Evolutionary conservation across 2,329 filamentous ascomycete genomes (phyloP).

Genomic region (Penicillium sp.): DNA sequence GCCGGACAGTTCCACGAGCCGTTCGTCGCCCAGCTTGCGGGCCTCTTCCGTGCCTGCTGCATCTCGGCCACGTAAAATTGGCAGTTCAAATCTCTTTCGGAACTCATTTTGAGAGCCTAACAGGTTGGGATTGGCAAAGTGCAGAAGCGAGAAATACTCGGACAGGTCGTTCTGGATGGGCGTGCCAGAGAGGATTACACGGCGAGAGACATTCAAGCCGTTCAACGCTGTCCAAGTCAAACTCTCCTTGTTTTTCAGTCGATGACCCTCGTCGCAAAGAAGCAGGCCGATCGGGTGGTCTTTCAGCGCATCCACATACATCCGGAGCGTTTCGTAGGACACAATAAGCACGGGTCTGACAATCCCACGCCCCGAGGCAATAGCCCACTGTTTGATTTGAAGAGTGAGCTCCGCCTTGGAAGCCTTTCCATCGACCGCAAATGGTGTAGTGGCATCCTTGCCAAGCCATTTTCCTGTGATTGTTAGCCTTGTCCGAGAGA

Average conservation of each 20-base stretch:
- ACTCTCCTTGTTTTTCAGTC: constrained; percentile 92
- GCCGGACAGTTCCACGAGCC: constrained; percentile 69
- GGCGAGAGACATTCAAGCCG: constrained; percentile 77
- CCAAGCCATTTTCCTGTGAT: constrained; percentile 79
- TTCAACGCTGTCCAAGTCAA: constrained; percentile 92
- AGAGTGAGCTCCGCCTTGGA: constrained; percentile 86
- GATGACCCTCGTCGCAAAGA: constrained; percentile 93
- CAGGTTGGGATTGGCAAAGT: constrained; percentile 91
- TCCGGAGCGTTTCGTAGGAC: constrained; percentile 88
- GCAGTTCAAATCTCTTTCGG: constrained; percentile 86
- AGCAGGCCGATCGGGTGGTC: constrained; percentile 86
- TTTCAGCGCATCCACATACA: constrained; percentile 85
- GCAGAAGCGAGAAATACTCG: constrained; percentile 92
- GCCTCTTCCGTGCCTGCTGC: constrained; percentile 81
- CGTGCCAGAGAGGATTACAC: constrained; percentile 92
- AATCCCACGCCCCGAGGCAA: constrained; percentile 79
- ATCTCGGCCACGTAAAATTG: constrained; percentile 85
- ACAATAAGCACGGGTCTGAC: constrained; percentile 93
- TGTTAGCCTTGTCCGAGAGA: constrained; percentile 15
- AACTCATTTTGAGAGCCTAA: constrained; percentile 87
- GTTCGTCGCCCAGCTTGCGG: constrained; percentile 73
- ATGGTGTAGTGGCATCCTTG: constrained; percentile 80
- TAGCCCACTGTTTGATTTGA: constrained; percentile 91
- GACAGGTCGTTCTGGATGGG: constrained; percentile 98
- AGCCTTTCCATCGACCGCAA: constrained; percentile 94